phyloP scores from a whole-genome alignment of 2,329 filamentous ascomycete genomes.

The Alternaria gansuensis region DNA sequence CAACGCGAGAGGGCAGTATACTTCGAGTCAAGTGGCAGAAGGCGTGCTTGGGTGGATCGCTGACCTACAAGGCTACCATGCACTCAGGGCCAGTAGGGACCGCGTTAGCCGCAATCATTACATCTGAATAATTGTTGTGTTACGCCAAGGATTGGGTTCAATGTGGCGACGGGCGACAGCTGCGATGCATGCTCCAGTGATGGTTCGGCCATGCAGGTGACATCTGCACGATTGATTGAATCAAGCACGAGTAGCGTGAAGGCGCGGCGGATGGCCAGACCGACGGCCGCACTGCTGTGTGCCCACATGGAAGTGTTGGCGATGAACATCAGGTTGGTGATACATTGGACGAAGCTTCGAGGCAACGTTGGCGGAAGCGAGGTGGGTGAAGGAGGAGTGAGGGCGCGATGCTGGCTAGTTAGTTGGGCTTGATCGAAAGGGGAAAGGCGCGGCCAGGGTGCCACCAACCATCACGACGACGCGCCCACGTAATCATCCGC shows the following conservation, averaged over 20 bases:
- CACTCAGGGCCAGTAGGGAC: conserved; percentile 29
- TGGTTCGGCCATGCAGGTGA: conserved; percentile 49
- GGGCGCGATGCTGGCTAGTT: conserved; percentile 11
- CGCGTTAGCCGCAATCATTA: conserved; percentile 39
- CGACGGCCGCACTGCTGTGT: conserved; percentile 26
- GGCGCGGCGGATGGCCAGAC: conserved; percentile 33
- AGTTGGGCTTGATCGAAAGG: conserved; percentile 18
- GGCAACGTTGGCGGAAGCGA: conserved; percentile 14
- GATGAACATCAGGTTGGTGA: conserved; percentile 10
- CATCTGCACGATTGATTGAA: conserved; percentile 50
- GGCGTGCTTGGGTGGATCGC: conserved; percentile 39
- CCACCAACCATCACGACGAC: conserved; percentile 43
- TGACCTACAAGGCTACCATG: conserved; percentile 34
- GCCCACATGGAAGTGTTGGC: conserved; percentile 7
- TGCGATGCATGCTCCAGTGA: conserved; percentile 47
- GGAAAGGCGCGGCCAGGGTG: conserved; percentile 38
- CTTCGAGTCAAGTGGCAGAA: conserved; percentile 46
- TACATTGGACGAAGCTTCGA: conserved; percentile 14
- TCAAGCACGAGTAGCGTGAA: conserved; percentile 35
- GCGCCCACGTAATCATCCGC: conserved; percentile 26
- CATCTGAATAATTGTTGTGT: conserved; percentile 47
- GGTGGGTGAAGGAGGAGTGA: conserved; percentile 17
- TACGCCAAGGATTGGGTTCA: conserved; percentile 35
- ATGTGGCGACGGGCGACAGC: conserved; percentile 36
- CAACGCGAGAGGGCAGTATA: conserved; percentile 43